Percentiles rank a stretch among this genome's conserved stretches.
Conservation (phyloP, 2,329 filamentous ascomycete genomes). For the Arthrobotrys iridis region DNA sequence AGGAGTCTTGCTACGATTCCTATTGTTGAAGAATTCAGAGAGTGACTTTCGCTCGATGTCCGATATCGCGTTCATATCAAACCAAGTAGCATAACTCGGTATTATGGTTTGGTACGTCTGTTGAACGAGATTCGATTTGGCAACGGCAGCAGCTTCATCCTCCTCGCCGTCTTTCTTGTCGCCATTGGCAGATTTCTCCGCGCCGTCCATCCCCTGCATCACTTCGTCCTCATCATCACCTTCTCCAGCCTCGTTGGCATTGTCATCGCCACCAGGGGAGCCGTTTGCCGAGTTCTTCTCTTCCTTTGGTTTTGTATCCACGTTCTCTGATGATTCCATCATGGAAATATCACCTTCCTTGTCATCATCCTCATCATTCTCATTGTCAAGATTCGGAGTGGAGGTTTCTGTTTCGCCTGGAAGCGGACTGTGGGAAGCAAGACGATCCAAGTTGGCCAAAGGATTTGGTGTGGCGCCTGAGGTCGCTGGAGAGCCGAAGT, state of each 20-base stretch:
- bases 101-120: slow-evolving; percentile 97
- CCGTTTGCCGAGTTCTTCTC: slow-evolving; percentile 51
- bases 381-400: slow-evolving; percentile 49
- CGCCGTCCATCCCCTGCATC: slow-evolving; percentile 63
- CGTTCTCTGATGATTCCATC: slow-evolving; percentile 56
- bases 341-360: slow-evolving; percentile 55
- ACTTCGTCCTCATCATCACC: slow-evolving; percentile 58
- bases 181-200: slow-evolving; percentile 65
- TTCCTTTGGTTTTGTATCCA: slow-evolving; percentile 46
- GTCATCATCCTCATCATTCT: slow-evolving; percentile 55
- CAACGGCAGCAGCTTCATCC: slow-evolving; percentile 71
- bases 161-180: slow-evolving; percentile 64
- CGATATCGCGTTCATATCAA: slow-evolving; percentile 95
- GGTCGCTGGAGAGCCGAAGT: slow-evolving; percentile 48
- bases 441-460: slow-evolving; percentile 47
- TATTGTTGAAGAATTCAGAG: slow-evolving; percentile 97
- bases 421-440: slow-evolving; percentile 49
- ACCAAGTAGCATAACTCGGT: slow-evolving; percentile 98
- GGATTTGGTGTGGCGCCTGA: slow-evolving; percentile 46
- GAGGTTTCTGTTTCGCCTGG: slow-evolving; percentile 52
- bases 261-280: slow-evolving; percentile 45
- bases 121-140: slow-evolving; percentile 87
- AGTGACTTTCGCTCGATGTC: slow-evolving; percentile 92
- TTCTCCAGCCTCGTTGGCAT: slow-evolving; percentile 48
- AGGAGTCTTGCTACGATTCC: slow-evolving; percentile 97